phyloP scores from a whole-genome alignment of 257 asterid species.

The Lycium barbarum region DNA sequence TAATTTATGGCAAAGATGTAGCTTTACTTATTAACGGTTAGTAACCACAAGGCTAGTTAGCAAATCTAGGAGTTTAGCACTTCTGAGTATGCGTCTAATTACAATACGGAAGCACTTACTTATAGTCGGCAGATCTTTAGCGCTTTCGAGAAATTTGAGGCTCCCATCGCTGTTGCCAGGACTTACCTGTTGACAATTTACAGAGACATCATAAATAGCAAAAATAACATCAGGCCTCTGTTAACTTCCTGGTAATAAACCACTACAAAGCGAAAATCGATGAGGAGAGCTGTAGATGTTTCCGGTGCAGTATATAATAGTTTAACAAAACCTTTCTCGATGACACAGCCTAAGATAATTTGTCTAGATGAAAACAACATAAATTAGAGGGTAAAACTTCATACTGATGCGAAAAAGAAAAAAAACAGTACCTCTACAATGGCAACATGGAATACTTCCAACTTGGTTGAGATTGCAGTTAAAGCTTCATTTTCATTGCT shows the following conservation, averaged over 20 bases:
- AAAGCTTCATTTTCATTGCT: constrained; percentile 51
- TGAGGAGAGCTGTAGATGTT: neutral
- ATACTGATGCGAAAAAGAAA: neutral
- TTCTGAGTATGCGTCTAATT: neutral
- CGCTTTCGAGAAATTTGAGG: constrained; percentile 48
- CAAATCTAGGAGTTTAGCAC: neutral
- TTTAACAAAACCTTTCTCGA: neutral
- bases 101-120: constrained; percentile 40
- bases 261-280: neutral
- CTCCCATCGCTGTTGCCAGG: constrained; percentile 38
- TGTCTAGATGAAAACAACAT: neutral
- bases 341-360: neutral
- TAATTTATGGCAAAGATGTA: neutral
- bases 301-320: neutral
- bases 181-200: constrained; percentile 41
- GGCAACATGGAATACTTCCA: constrained; percentile 55
- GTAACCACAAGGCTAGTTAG: neutral
- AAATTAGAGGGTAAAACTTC: neutral
- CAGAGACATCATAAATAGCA: neutral
- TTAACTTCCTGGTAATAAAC: neutral
- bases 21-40: neutral
- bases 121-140: constrained; percentile 50
- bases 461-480: constrained; percentile 47
- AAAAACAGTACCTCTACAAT: constrained; percentile 51
- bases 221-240: neutral